phyloP scores from a whole-genome alignment of 305 asterid genomes.

The Fraxinus velutina region DNA sequence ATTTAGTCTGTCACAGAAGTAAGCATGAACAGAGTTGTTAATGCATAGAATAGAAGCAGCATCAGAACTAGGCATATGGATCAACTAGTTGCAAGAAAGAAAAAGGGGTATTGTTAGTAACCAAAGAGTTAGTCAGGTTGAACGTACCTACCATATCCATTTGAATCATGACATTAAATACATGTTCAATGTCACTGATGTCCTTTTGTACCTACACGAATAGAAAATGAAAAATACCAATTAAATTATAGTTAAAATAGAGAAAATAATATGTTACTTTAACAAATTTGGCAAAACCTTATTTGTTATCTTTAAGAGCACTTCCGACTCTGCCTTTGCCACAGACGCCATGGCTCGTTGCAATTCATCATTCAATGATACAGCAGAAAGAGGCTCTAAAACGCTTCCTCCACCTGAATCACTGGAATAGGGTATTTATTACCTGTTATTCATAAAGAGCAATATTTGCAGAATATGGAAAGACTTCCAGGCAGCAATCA shows the following conservation, averaged over 20 bases:
- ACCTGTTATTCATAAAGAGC: constrained; percentile 19
- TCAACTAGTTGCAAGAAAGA: constrained; percentile 19
- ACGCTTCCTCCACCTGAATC: constrained; percentile 80
- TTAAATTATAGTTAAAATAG: constrained; percentile 15
- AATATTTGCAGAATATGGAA: constrained; percentile 2
- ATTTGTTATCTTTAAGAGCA: constrained; percentile 71
- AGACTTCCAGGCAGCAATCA: constrained; percentile 10
- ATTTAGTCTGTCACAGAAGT: neutral
- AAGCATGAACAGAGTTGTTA: neutral
- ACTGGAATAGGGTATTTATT: constrained; percentile 57
- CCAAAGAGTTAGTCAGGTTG: constrained; percentile 12
- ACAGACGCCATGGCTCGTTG: constrained; percentile 80
- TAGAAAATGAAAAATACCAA: constrained; percentile 17
- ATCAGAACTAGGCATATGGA: constrained; percentile 17
- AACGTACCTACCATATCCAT: constrained; percentile 65
- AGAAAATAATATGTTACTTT: constrained; percentile 13
- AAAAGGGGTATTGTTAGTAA: constrained; percentile 14
- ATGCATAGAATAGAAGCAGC: constrained; percentile 17
- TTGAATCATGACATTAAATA: constrained; percentile 55
- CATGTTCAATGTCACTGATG: constrained; percentile 52
- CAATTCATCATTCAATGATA: constrained; percentile 85
- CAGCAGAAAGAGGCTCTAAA: constrained; percentile 85
- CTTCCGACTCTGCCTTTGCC: constrained; percentile 81
- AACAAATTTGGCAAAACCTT: constrained; percentile 51
- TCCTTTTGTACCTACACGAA: constrained; percentile 68